Evolutionary conservation across 805 yeast genomes (phyloP), one percentile per base, ranked within the genome.

Genomic region (Helenozyma baotianmanensis): DNA sequence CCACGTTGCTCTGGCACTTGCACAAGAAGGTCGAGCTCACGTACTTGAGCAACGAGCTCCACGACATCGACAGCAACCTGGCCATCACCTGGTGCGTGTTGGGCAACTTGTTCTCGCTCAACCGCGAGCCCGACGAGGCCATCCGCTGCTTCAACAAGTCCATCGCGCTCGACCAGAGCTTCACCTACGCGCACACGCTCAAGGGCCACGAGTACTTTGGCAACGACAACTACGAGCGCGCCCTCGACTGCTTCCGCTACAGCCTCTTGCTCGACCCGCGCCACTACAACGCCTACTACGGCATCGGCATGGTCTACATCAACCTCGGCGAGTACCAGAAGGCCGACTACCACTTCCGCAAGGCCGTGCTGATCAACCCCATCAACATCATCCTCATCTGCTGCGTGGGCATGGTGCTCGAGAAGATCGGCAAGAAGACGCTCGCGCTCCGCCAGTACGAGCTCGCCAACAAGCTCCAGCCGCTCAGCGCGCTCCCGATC

Each of bases 231-330:
- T 85, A 82, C 60, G 96, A 88, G 53, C 75, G 79, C 52, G 97
- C 98, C 0, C 72, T 83, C 40, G 85, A 82, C 36, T 77, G 86
- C 40, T 92, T 88, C 69, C 61, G 96, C 23, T 68, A 70, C 41
- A 94, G 96, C 3, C 67, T 92, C 28, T 63, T 81, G 15, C 70
- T 80, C 25, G 95, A 90, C 50, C 71, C 80, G 29, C 69, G 88
- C 36, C 96, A 87, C 54, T 92, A 89, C 58, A 92, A 90, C 58
- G 97, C 97, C 0, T 78, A 89, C 50, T 92, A 92, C 51, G 98
- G 98, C 17, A 74, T 92, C 36, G 98, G 97, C 6, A 87, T 88
- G 90, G 94, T 88, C 18, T 82, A 80, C 54, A 72, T 87, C 55
- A 85, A 87, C 50, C 62, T 88, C 32, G 97, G 97, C 4, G 88